Evolutionary conservation across 2,329 filamentous ascomycete genomes (phyloP).

Genomic region (Ophiocordyceps camponoti-leonardi): DNA sequence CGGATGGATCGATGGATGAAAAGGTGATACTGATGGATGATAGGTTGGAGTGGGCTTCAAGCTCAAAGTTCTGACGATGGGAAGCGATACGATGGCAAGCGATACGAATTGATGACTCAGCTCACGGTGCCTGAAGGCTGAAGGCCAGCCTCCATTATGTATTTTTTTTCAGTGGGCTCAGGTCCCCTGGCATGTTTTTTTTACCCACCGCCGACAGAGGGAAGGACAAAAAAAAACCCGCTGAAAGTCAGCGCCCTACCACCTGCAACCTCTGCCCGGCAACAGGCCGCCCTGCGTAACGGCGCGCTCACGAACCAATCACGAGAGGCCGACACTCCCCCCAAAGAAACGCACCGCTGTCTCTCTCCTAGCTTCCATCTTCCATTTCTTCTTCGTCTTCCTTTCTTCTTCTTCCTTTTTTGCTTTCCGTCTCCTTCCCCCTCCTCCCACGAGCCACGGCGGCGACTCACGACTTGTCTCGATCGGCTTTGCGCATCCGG

Average conservation of each 20-base stretch:
- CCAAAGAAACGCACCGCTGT: background rate
- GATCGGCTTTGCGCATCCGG: background rate
- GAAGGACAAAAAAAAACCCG: background rate
- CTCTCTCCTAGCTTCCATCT: background rate
- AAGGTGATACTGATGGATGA: no score
- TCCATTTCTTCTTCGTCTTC: background rate
- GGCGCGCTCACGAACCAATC: background rate
- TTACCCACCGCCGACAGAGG: background rate
- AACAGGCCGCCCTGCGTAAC: slow-evolving; percentile 1
- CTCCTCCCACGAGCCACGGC: background rate
- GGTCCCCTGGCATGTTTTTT: background rate
- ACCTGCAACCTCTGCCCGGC: background rate
- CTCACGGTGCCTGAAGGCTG: background rate
- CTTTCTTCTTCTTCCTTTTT: background rate
- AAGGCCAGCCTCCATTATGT: background rate
- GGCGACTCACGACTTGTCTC: background rate
- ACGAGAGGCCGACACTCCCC: background rate
- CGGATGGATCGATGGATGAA: no score
- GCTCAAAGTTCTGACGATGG: no score
- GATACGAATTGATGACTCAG: background rate
- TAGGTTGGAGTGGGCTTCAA: no score
- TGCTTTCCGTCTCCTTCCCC: no score
- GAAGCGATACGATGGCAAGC: background rate
- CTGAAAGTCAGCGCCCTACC: background rate
- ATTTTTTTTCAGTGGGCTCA: background rate